Evolutionary conservation across 495 filamentous ascomycete genomes (phyloP), one percentile per base, ranked within the genome.

Genomic region (Lasiosphaeriaceae sp.): DNA sequence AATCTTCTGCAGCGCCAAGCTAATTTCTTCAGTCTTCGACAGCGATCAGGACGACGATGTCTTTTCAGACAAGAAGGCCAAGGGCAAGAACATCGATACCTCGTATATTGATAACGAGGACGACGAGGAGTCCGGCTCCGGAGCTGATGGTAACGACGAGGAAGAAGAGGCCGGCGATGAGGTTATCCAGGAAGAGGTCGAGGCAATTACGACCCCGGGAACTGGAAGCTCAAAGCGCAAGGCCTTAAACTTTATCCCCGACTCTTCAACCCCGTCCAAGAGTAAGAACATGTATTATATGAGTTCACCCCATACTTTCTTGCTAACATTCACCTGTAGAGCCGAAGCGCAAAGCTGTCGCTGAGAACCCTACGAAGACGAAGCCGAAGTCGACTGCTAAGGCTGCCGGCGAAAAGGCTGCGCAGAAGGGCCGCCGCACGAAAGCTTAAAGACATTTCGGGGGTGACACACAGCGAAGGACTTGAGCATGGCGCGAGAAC

Each of bases 401-500:
- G 22, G 48, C 48, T 51, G 48, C 48, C 29, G 29, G 29, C 48
- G 29, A 51, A 51, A 51, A 51, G 48, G 16, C 48, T 51, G 29
- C 48, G 48, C 48, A 51, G 29, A 51, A 51, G 48, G 48, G 48
- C 48, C 48, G 24, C 48, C 48, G 48, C 26, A 51, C 48, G 48
- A 31, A 51, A 51, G 48, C 48, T 37, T 37, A 37, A 51, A 51
- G 48, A 51, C 48, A 51, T 51, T 51, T 51, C 29, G 48, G 48
- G 48, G 48, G 48, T 51, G 29, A 35, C 48, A 51, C 17, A 51
- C 48, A 37, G 48, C 48, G 48, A 51, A 51, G 48, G 48, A 51
- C 48, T 51, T 51, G 48, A 51, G 48, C 26, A 51, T 51, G 48
- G 48, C 48, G 29, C 48, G 48, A 51, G 48, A 51, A 51, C 48